These are phyloP conservation scores for Mycena latifolia DNA, from an alignment of 768 basidiomycete species.

Conservation along the genomic window DNA sequence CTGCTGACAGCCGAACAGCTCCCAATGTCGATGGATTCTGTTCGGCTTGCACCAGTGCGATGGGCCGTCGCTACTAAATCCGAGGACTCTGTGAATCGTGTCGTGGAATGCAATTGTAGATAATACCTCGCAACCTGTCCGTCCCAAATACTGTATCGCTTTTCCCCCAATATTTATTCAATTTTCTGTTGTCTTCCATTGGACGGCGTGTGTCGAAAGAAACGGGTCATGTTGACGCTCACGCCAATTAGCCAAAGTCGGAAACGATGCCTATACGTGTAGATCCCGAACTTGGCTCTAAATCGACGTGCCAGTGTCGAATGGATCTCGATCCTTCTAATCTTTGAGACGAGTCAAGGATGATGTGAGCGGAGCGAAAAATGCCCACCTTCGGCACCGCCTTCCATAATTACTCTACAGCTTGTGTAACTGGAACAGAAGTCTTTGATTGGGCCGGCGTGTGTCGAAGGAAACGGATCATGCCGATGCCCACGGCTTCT, in stretches of 20 bases:
- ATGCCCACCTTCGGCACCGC: constrained; percentile 13
- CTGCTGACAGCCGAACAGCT: constrained; percentile 43
- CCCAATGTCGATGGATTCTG: constrained; percentile 56
- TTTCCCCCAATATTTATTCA: constrained; percentile 5
- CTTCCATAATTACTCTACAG: not conserved
- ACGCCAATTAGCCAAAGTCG: not conserved
- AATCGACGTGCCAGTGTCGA: no score
- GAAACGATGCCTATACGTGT: not conserved
- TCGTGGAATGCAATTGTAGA: constrained; percentile 20
- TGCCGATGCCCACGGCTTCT: not conserved
- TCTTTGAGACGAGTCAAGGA: not conserved
- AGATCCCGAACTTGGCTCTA: not conserved
- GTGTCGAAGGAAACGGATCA: constrained; percentile 15
- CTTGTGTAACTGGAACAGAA: not conserved
- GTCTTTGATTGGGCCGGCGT: not conserved
- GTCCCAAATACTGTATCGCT: constrained; percentile 7
- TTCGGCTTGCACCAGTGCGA: constrained; percentile 34
- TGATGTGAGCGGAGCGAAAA: not conserved
- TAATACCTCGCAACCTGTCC: constrained; percentile 10
- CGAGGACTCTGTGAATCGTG: constrained; percentile 8
- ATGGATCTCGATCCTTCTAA: constrained; percentile 1
- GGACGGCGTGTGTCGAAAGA: not conserved
- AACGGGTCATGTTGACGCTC: constrained; percentile 17
- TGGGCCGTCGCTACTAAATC: constrained; percentile 30
- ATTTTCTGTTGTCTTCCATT: not conserved